phyloP scores from a whole-genome alignment of 768 basidiomycete species.

The Collybia mongolica region DNA sequence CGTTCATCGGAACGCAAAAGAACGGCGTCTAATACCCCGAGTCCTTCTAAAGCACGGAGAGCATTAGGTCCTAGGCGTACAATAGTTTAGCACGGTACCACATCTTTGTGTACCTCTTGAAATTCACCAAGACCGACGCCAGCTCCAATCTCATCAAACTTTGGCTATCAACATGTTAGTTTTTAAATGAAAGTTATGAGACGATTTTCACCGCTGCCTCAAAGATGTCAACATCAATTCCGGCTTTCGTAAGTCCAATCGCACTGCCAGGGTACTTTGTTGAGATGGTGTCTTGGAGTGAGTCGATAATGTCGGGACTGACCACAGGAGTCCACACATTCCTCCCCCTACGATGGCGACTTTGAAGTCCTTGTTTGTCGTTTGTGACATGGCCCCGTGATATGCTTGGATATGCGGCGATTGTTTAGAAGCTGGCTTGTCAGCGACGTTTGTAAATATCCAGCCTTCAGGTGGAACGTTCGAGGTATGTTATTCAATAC shows the following conservation, averaged over 20 bases:
- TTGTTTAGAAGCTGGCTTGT: no score
- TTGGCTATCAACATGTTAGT: conserved; percentile 26
- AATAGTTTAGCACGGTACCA: neutral
- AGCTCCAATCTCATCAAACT: conserved; percentile 54
- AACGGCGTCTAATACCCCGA: conserved; percentile 43
- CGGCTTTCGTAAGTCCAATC: conserved; percentile 37
- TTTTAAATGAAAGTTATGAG: neutral
- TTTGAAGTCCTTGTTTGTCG: conserved; percentile 35
- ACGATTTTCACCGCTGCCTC: conserved; percentile 45
- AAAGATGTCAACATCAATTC: conserved; percentile 47
- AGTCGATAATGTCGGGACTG: neutral
- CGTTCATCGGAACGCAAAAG: conserved; percentile 34
- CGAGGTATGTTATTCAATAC: no score
- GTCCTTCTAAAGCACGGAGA: conserved; percentile 38
- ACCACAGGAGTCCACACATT: conserved; percentile 49
- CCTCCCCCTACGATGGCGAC: conserved; percentile 59
- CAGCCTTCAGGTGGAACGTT: no score
- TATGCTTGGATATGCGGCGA: neutral
- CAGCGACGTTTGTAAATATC: no score
- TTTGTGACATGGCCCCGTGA: conserved; percentile 1
- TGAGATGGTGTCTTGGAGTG: no score
- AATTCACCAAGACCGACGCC: conserved; percentile 48
- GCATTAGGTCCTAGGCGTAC: conserved; percentile 45
- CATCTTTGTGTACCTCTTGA: neutral
- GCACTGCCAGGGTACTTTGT: conserved; percentile 27